Base-by-base conservation (phyloP, 139 green algal species). In the Chlamydomonas sp. region DNA sequence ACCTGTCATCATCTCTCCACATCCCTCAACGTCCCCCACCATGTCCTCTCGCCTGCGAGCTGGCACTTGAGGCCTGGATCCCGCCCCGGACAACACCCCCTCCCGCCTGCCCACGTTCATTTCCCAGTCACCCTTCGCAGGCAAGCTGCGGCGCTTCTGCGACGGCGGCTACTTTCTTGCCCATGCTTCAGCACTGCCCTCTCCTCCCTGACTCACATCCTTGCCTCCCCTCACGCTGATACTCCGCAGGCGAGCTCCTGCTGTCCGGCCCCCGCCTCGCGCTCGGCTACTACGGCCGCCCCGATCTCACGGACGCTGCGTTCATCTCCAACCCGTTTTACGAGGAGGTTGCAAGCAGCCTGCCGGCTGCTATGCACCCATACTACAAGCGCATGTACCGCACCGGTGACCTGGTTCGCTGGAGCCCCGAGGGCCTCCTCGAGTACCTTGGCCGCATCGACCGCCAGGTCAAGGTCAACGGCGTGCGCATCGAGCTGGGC, bases 221-320 rank as follows among this genome's bases (percentile, higher is more conserved):
- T n/a, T n/a, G n/a, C n/a, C n/a, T n/a, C n/a, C n/a, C n/a, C n/a
- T n/a, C n/a, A n/a, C n/a, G n/a, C n/a, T n/a, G n/a, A n/a, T n/a
- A n/a, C n/a, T n/a, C n/a, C n/a, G n/a, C n/a, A n/a, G 82, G 83
- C 2, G 83, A 89, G 76, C 73, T 89, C 48, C 65, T 77, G 38
- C 61, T 89, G 37, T 72, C 49, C 36, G 76, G 78, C 16, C 59
- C 74, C 0, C 54, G n/a, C 6, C 54, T 63, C 20, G 54, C 54
- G 20, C n/a, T 28, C 29, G 54, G 54, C 54, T 63, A 63, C 54
- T 80, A 22, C 6, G 22, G 22, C 54, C n/a, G n/a, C 22, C 54
- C 54, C 20, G 16, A 63, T 16, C 6, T 34, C 20, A 63, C 54
- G 54, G 54, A 16, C 6, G 54, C n/a, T 16, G 13, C 5, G 6